Base-by-base conservation (phyloP, 2,329 filamentous ascomycete species). In the Ascochyta rabiei region DNA sequence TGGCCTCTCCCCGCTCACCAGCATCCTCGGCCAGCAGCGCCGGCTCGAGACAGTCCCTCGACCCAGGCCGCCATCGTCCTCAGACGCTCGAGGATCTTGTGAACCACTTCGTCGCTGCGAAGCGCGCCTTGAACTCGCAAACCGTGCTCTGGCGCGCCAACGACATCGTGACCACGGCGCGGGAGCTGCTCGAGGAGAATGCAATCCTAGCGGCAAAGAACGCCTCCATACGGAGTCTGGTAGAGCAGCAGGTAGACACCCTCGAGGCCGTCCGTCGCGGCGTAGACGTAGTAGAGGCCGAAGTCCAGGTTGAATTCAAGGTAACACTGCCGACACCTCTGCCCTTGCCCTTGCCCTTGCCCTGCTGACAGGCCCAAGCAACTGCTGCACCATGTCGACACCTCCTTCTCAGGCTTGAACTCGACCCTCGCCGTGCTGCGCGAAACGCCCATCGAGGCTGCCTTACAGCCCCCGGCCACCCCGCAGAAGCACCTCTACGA, bases 71-170 rank as follows among this genome's bases (percentile, higher is more conserved):
- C 53, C 68, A 75, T 44, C 74, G 74, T 43, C 68, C 75, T 26
- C 77, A 78, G 28, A 74, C 75, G 21, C 84, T 96, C 68, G 91
- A 96, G 65, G 86, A 86, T 21, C 86, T 98, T 38, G 90, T 97
- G 51, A 84, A 86, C 48, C 87, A 96, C 76, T 88, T 97, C 31
- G 86, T 97, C 35, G 88, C 89, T 26, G 90, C 93, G 8, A 97
- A 97, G 73, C 86, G 91, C 39, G 93, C 93, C 1, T 83, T 98
- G 4, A 90, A 89, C 15, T 91, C 91, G 10, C 92, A 96, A 73
- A 86, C 82, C 37, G 87, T 90, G 56, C 91, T 97, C 46, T 88
- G 90, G 71, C 89, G 90, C 56, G 93, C 92, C 61, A 93, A 95
- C 70, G 89, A 96, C 68, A 87, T 97, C 51, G 89, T 95, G 39